Base-by-base conservation (phyloP, 345 rosid genomes). In the Camelina neglecta region DNA sequence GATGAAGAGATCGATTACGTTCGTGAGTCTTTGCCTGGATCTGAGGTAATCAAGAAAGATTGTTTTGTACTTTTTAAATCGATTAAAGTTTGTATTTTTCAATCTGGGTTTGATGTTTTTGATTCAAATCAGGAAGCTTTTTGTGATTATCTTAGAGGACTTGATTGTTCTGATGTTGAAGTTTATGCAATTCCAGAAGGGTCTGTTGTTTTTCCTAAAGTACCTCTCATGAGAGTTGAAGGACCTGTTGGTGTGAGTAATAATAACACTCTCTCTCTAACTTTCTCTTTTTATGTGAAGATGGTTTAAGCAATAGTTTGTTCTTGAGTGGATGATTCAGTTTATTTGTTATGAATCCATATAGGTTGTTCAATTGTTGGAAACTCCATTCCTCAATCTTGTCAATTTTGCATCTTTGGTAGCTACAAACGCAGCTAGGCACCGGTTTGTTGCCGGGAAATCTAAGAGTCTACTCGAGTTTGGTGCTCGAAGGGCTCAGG, bases 401-500 rank as follows among this genome's bases (percentile, higher is more conserved):
- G 72, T 87, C 67, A 94, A 94, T 75, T 94, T 76, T 82, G 96
- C 98, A 69, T 91, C 98, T 33, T 79, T 94, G 71, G 98, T 92
- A 39, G 83, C 98, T 70, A 94, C 98, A 60, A 94, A 94, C 78
- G 98, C 97, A 45, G 96, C 98, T 1, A 84, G 97, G 51, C 98
- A 94, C 69, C 87, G 98, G 23, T 89, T 92, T 86, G 93, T 94
- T 85, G 89, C 96, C 31, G 96, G 98, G 50, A 92, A 90, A 81
- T 84, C 95, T 55, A 94, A 94, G 82, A 64, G 49, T 51, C 77
- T 94, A 59, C 88, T 92, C 0, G 98, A 94, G 76, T 94, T 91
- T 81, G 98, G 98, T 74, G 93, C 92, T 76, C 85, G 98, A 35
- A 83, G 96, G 18, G 98, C 98, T 78, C 98, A 92, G 98, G 98